Percentiles rank a stretch among this genome's conserved stretches.
Conservation (phyloP, 257 asterid genomes). For the Solanum lycopersicoides region DNA sequence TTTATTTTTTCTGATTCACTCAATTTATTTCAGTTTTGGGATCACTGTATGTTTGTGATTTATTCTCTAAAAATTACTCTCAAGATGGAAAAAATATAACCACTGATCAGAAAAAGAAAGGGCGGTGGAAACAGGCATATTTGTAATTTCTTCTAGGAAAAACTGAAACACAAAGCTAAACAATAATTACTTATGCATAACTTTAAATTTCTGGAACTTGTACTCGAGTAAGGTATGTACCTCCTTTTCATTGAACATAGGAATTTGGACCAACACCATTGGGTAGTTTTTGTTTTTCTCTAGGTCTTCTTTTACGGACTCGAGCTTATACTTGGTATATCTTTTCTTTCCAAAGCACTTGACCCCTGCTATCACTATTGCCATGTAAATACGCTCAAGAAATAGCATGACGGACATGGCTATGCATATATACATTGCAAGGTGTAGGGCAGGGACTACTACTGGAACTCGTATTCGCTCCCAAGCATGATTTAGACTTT, state of each 20-base stretch:
- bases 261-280: slow-evolving; percentile 71
- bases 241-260: slow-evolving; percentile 89
- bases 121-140: not conserved
- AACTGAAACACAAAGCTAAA: not conserved
- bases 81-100: not conserved
- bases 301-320: slow-evolving; percentile 53
- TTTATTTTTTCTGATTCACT: not conserved
- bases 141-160: not conserved
- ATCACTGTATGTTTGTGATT: not conserved
- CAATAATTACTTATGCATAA: not conserved
- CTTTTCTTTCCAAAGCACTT: slow-evolving; percentile 59
- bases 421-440: slow-evolving; percentile 57
- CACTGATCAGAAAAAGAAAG: not conserved
- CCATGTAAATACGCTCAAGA: slow-evolving; percentile 79
- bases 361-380: slow-evolving; percentile 54
- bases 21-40: not conserved
- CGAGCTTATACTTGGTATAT: slow-evolving; percentile 72
- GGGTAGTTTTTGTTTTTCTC: slow-evolving; percentile 47
- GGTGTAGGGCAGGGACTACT: slow-evolving; percentile 44
- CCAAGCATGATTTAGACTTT: slow-evolving; percentile 43
- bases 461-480: slow-evolving; percentile 54
- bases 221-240: slow-evolving; percentile 19
- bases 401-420: slow-evolving; percentile 82
- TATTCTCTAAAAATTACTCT: not conserved
- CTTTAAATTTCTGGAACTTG: not conserved